Evolutionary conservation across 2,329 filamentous ascomycete genomes (phyloP).

Genomic region (Septoria linicola): DNA sequence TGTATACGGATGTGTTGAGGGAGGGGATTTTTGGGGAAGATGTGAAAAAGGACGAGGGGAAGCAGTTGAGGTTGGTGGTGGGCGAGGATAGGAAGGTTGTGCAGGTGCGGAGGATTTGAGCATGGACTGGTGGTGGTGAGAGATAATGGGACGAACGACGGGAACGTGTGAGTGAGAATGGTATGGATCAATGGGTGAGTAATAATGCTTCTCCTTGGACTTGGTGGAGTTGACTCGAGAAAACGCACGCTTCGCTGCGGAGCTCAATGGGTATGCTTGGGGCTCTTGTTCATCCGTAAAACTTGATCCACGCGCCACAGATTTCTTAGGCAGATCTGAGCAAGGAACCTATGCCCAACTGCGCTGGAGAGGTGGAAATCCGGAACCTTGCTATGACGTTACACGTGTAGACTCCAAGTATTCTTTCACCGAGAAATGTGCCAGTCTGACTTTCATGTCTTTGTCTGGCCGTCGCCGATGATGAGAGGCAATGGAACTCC

Average conservation of each 20-base stretch:
- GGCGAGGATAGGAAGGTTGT: constrained; percentile 47
- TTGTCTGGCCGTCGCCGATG: too few relatives aligned
- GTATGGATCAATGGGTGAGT: neutral
- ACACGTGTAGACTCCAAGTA: constrained; percentile 23
- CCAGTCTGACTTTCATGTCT: constrained; percentile 21
- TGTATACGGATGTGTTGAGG: constrained; percentile 53
- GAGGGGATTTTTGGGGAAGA: constrained; percentile 48
- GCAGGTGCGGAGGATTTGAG: constrained; percentile 28
- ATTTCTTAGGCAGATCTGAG: constrained; percentile 23
- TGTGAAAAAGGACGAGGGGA: constrained; percentile 46
- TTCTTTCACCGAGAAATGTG: constrained; percentile 27
- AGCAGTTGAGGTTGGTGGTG: constrained; percentile 53
- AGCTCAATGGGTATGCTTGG: too few relatives aligned
- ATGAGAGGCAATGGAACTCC: too few relatives aligned
- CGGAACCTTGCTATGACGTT: neutral
- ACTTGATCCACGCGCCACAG: too few relatives aligned
- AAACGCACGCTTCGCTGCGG: too few relatives aligned
- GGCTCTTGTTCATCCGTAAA: too few relatives aligned
- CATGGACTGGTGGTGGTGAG: neutral
- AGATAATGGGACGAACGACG: too few relatives aligned
- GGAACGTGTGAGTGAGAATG: too few relatives aligned
- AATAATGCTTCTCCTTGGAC: too few relatives aligned
- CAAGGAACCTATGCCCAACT: constrained; percentile 15
- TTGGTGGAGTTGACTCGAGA: too few relatives aligned
- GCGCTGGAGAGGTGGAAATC: constrained; percentile 16